A percentile compares a stretch with the other conserved stretches of the same genome.
These are phyloP conservation scores for Phlebopus sp. DNA, from an alignment of 1,284 basidiomycete species.

Conservation along the genomic window DNA sequence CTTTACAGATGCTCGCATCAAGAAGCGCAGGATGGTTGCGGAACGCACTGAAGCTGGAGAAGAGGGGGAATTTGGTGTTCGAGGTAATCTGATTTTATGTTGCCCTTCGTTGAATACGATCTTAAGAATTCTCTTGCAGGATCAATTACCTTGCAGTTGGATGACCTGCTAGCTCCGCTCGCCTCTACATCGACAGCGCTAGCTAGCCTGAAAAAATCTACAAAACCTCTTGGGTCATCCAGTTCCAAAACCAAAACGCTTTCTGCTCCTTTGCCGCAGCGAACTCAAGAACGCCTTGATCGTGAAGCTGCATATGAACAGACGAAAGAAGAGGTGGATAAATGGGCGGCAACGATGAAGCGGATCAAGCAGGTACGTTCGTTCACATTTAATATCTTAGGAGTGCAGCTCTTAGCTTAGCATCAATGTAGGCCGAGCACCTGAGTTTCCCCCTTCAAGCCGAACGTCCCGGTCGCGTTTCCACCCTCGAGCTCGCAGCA, in stretches of 20 bases:
- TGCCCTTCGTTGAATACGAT: constrained; percentile 2
- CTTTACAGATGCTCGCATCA: constrained; percentile 24
- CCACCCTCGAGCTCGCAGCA: constrained; percentile 74
- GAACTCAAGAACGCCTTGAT: constrained; percentile 87
- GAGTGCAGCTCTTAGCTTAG: neutral
- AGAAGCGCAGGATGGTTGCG: constrained; percentile 62
- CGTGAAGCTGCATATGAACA: constrained; percentile 93
- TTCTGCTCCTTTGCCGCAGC: constrained; percentile 82
- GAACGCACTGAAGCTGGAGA: constrained; percentile 74
- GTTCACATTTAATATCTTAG: neutral
- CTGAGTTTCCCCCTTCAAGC: constrained; percentile 89
- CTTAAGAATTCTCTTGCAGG: constrained; percentile 34
- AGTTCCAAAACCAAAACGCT: constrained; percentile 52
- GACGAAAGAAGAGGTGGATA: constrained; percentile 89
- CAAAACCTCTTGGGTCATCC: constrained; percentile 50
- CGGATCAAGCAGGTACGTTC: constrained; percentile 69
- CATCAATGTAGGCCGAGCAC: constrained; percentile 70
- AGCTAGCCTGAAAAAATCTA: constrained; percentile 65
- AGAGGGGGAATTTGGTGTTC: constrained; percentile 69
- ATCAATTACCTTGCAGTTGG: constrained; percentile 54
- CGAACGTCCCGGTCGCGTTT: constrained; percentile 53
- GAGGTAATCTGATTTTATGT: constrained; percentile 38
- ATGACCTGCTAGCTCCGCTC: constrained; percentile 75
- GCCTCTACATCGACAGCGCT: constrained; percentile 57
- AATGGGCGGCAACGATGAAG: constrained; percentile 93